A percentile compares a stretch with the other conserved stretches of the same genome.
These are phyloP conservation scores for Suillus paluster DNA, from an alignment of 768 basidiomycete genomes.

Conservation along the genomic window DNA sequence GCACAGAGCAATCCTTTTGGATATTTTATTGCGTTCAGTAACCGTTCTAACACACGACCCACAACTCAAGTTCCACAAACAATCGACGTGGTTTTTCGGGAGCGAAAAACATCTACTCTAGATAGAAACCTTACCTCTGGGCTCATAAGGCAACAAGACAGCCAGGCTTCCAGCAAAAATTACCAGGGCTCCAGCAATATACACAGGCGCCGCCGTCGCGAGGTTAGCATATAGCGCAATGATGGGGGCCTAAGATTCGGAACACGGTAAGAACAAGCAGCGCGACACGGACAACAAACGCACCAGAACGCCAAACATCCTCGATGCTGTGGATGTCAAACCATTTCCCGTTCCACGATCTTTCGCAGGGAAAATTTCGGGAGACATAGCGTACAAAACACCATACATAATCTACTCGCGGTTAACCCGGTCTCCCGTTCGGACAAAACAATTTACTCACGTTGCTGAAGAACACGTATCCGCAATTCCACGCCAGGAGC, in stretches of 20 bases:
- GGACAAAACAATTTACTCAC: conserved; percentile 34
- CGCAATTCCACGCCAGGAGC: conserved; percentile 82
- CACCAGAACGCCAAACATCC: conserved; percentile 74
- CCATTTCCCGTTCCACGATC: conserved; percentile 77
- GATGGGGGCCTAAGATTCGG: conserved; percentile 58
- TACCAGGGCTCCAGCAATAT: conserved; percentile 68
- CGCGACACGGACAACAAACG: conserved; percentile 22
- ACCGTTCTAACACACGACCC: not conserved
- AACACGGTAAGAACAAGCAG: not conserved
- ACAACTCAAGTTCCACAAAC: not conserved
- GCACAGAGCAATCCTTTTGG: too few species aligned
- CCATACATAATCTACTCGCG: conserved; percentile 68
- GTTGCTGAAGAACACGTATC: conserved; percentile 66
- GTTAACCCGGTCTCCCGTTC: not conserved
- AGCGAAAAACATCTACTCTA: conserved; percentile 30
- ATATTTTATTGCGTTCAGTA: not conserved
- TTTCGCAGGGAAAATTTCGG: conserved; percentile 74
- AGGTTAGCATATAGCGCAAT: conserved; percentile 74
- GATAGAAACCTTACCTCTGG: conserved; percentile 73
- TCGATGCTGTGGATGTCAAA: conserved; percentile 58
- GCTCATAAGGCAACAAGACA: conserved; percentile 72
- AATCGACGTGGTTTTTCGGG: not conserved
- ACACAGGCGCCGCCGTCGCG: conserved; percentile 68
- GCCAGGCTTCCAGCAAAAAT: conserved; percentile 63
- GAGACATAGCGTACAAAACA: conserved; percentile 70